Evolutionary conservation across 2,329 filamentous ascomycete species (phyloP), one percentile per base, ranked within the genome.

Genomic region (Chrysoporthe austroafricana): DNA sequence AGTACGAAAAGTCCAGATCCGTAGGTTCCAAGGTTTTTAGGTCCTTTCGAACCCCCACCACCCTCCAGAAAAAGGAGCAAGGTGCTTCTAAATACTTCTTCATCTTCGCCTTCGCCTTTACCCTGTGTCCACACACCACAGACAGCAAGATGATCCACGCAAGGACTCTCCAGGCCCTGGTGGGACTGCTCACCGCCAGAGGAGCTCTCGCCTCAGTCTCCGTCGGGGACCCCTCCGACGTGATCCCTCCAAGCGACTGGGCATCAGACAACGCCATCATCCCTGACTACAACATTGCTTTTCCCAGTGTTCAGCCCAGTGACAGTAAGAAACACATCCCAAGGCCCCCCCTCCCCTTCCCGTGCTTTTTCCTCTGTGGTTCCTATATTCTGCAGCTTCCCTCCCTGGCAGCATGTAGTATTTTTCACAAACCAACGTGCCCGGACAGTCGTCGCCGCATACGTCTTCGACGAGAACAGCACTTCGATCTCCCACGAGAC

Each of bases 121-220:
- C 50, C 13, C 50, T 16, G 26, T 16, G 13, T 9, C 11, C 7
- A 32, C 2, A 52, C 9, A 21, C 5, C 11, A 16, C 26, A 34
- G 50, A 34, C 26, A 26, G 6, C 11, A 54, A 16, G 26, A 54
- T 54, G 50, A 16, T 34, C 0, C 26, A 34, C 50, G 7, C 9
- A 34, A 4, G 13, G 4, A 6, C 26, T 54, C 13, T 54, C 21
- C 50, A 18, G 26, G 7, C 26, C 14, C 26, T 54, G 13, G 50
- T 26, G 16, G 50, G 26, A 16, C 50, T 54, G 50, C 50, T 54
- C 13, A 34, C 50, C 50, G 50, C 26, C 13, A 54, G 26, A 16
- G 76, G 26, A 83, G 57, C 39, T 70, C 70, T 84, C 79, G 34
- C 50, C 26, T 54, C 21, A 54, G 50, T 68, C 26, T 57, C 62